Base-by-base conservation (phyloP, 768 basidiomycete genomes). In the Mycena vitilis region DNA sequence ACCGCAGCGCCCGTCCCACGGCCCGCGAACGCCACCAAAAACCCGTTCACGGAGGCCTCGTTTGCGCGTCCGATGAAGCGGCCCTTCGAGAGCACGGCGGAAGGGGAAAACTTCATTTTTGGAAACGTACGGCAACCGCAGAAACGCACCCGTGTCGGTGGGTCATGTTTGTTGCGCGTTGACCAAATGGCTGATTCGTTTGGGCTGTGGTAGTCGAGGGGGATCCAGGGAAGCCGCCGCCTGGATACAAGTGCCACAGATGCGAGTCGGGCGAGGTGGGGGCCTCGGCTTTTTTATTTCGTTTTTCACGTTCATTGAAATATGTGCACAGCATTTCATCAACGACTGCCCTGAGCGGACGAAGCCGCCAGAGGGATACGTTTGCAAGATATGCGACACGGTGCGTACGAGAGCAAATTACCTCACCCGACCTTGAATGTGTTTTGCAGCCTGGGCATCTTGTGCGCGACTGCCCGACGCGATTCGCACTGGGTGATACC, bases 391-490 rank as follows among this genome's bases (percentile, higher is more conserved):
- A 30, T 98, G 96, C 74, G 87, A 89, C 71, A 87, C 84, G 48
- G 93, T 92, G 65, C 67, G 83, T 75, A 53, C 18, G 30, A 9
- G 52, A 69, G 23, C 25, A 58, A 16, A 20, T 30, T n/a, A 57
- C 49, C 49, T 34, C 37, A 64, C 58, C 25, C 47, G 42, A 13
- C 34, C 73, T 34, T 22, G 44, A 49, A 49, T 20, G 55, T 44
- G 38, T 23, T n/a, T 51, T 38, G 7, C 71, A 94, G 88, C 84
- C 91, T 45, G 95, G 92, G 37, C 96, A 98, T 77, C 89, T 93
- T 73, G 87, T 97, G 62, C 91, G 93, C 44, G 95, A 97, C 76
- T 97, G 95, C 79, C 95, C 96, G 2, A 90, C 91, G 12, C 88
- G 87, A 76, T 85, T 92, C 72, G 89, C 89, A 25, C 82, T 87